phyloP scores from a whole-genome alignment of 2,329 filamentous ascomycete genomes.

The Hypomyces perniciosus region DNA sequence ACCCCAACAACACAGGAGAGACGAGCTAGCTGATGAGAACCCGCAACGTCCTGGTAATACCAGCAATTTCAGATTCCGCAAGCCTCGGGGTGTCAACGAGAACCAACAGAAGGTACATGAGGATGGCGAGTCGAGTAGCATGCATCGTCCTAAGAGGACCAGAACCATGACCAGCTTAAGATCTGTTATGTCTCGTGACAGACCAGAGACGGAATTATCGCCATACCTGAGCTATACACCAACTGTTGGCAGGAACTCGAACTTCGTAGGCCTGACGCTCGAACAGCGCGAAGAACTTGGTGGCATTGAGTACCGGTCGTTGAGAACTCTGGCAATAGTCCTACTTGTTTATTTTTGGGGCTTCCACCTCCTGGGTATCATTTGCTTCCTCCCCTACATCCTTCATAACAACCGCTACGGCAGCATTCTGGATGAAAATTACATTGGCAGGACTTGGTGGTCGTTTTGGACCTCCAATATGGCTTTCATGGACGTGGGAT shows the following conservation, averaged over 20 bases:
- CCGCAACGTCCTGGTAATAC: conserved; percentile 36
- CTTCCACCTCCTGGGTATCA: conserved; percentile 71
- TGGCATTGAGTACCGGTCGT: conserved; percentile 88
- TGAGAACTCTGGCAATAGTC: conserved; percentile 79
- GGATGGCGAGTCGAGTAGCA: conserved; percentile 21
- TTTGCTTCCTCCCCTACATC: conserved; percentile 78
- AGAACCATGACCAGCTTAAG: conserved; percentile 55
- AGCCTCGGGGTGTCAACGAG: conserved; percentile 33
- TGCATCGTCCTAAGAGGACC: conserved; percentile 26
- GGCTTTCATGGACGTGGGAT: conserved; percentile 92
- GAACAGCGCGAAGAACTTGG: conserved; percentile 92
- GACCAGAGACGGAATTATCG: conserved; percentile 46
- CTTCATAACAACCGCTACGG: conserved; percentile 56
- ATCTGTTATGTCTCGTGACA: conserved; percentile 48
- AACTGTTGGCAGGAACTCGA: conserved; percentile 87
- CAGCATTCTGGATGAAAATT: conserved; percentile 53
- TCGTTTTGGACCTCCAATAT: conserved; percentile 83
- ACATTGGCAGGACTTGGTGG: conserved; percentile 76
- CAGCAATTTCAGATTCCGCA: conserved; percentile 38
- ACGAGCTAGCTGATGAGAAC: conserved; percentile 37
- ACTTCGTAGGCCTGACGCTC: conserved; percentile 80
- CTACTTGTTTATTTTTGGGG: conserved; percentile 75
- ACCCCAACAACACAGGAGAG: conserved; percentile 38
- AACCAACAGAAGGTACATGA: conserved; percentile 34
- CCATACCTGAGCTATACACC: conserved; percentile 94